Evolutionary conservation across 495 filamentous ascomycete species (phyloP), one percentile per base, ranked within the genome.

Genomic region (Penicillium bialowiezense): DNA sequence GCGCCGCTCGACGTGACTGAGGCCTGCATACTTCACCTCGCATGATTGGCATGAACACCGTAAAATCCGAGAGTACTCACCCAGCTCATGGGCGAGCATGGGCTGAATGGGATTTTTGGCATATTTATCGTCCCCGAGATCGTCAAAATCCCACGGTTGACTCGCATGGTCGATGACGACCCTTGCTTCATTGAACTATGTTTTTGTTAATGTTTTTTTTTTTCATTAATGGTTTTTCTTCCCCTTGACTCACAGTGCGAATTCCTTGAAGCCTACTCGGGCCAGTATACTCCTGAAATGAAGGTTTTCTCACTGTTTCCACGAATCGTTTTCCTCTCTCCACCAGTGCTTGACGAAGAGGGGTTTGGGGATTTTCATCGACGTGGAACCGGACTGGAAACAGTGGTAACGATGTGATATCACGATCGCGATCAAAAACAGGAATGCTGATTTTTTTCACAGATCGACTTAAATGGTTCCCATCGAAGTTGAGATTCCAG

Each of bases 11-110:
- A 26, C 14, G 20, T 9, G 20, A 15, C n/a, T n/a, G 7, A 37
- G 34, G 34, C 34, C 18, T 8, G 15, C 13, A 28, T 28, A 17
- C 6, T 38, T 47, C 19, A 33, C 14, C 18, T 36, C 19, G 44
- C 44, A 47, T 47, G 44, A 24, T 47, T 36, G n/a, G 23, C 44
- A 38, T 28, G 12, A 20, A 12, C 44, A 47, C 17, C 5, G 6
- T 24, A 20, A 7, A 9, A 14, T 20, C 19, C 44, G 15, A 0
- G 32, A 37, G 26, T 33, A 33, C 13, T 28, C 12, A 19, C 44
- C 44, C 12, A 38, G 20, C 13, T 38, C 32, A 37, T 36, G 7
- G 15, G 14, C 14, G 5, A 36, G 1, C 10, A 12, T 15, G 1
- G 34, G n/a, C n/a, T n/a, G 8, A 36, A 36, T 36, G 2, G 15